Evolutionary conservation across 192 early-diverging fungal genomes (phyloP).

Genomic region (Cetraspora pellucida): DNA sequence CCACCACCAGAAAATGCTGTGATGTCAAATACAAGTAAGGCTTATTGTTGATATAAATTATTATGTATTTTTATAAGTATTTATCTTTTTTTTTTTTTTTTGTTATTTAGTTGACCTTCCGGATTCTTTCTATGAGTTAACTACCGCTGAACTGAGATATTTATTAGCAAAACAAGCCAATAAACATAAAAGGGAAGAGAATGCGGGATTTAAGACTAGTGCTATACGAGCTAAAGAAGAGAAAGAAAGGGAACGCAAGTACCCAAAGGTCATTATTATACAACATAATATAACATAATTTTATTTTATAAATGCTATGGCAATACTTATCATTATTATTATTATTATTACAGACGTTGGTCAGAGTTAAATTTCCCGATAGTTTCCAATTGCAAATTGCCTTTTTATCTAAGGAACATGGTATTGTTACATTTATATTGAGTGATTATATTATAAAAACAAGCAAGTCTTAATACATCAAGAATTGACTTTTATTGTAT

Average conservation of each 20-base stretch:
- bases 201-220: slow-evolving; percentile 78
- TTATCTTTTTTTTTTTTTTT: neutral
- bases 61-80: neutral
- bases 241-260: slow-evolving; percentile 59
- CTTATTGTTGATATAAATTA: neutral
- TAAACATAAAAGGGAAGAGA: slow-evolving; percentile 58
- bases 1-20: slow-evolving; percentile 48
- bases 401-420: slow-evolving; percentile 68
- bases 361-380: slow-evolving; percentile 88
- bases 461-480: neutral
- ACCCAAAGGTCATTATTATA: slow-evolving; percentile 60
- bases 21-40: slow-evolving; percentile 45
- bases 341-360: slow-evolving; percentile 44
- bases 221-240: slow-evolving; percentile 74
- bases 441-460: neutral
- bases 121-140: slow-evolving; percentile 83
- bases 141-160: slow-evolving; percentile 67
- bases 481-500: neutral
- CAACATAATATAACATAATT: neutral
- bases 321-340: neutral
- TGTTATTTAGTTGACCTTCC: slow-evolving; percentile 70
- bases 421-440: slow-evolving; percentile 41
- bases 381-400: slow-evolving; percentile 70
- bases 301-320: slow-evolving; percentile 1
- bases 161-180: slow-evolving; percentile 62